A percentile compares a stretch with the other conserved stretches of the same genome.
phyloP scores from a whole-genome alignment of 257 asterid species.

The Haberlea rhodopensis region DNA sequence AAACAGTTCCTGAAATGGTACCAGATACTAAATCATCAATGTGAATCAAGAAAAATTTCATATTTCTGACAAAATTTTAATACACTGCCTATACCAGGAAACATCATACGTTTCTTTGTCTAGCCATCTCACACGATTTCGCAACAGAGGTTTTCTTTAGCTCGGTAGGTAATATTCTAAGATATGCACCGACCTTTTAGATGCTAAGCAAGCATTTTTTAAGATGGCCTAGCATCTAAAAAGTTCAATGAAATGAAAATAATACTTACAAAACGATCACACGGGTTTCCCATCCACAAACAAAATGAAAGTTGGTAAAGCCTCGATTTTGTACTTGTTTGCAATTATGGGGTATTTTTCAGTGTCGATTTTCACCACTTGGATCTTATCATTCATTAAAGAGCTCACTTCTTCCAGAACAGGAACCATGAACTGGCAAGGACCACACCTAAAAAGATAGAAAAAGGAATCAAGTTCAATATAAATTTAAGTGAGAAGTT shows the following conservation, averaged over 20 bases:
- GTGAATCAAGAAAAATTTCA: slow-evolving; percentile 7
- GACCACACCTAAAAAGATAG: slow-evolving; percentile 80
- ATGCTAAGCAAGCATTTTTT: slow-evolving; percentile 16
- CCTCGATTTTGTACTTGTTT: slow-evolving; percentile 70
- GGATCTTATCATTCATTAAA: slow-evolving; percentile 64
- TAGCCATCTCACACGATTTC: neutral
- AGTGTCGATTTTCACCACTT: slow-evolving; percentile 84
- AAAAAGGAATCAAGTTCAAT: neutral
- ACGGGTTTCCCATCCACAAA: slow-evolving; percentile 87
- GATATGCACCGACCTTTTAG: neutral
- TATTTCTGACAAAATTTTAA: neutral
- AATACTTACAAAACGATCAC: slow-evolving; percentile 82
- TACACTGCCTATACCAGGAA: slow-evolving; percentile 5
- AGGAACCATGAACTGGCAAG: slow-evolving; percentile 95
- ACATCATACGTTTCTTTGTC: slow-evolving; percentile 1
- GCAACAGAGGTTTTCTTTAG: neutral
- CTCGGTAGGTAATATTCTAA: neutral
- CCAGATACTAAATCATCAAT: slow-evolving; percentile 2
- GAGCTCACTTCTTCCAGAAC: slow-evolving; percentile 71
- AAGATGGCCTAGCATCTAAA: too few species aligned
- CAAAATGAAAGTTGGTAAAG: slow-evolving; percentile 87
- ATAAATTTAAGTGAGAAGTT: slow-evolving; percentile 2
- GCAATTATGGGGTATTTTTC: slow-evolving; percentile 88
- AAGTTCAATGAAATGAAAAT: slow-evolving; percentile 16
- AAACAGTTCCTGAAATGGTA: neutral